These are phyloP conservation scores for Cyclocybe cylindracea DNA, from an alignment of 768 basidiomycete species.

Conservation along the genomic window DNA sequence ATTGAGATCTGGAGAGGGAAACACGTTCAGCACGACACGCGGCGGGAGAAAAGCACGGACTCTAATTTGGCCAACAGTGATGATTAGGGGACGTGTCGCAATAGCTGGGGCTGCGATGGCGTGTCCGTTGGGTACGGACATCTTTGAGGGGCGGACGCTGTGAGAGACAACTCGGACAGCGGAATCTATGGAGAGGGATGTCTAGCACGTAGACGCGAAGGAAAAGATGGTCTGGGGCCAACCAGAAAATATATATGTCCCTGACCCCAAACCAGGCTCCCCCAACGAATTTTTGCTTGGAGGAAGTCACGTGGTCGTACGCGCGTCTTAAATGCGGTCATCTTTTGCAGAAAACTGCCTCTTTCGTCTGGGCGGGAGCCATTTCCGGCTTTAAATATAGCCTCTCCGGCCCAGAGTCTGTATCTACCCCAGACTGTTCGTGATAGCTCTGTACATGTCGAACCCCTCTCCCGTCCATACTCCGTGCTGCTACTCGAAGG, in stretches of 20 bases:
- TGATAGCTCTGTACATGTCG: too few relatives aligned
- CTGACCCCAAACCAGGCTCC: slow-evolving; percentile 43
- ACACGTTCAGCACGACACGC: slow-evolving; percentile 7
- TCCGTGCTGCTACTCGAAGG: too few relatives aligned
- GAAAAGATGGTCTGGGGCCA: slow-evolving; percentile 18
- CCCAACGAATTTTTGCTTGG: slow-evolving; percentile 43
- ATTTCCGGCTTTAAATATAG: too few relatives aligned
- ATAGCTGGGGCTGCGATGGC: slow-evolving; percentile 36
- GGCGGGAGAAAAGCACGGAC: slow-evolving; percentile 33
- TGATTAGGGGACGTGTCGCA: slow-evolving; percentile 48
- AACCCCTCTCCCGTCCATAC: too few relatives aligned
- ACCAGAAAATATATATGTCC: slow-evolving; percentile 36
- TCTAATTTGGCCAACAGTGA: slow-evolving; percentile 51
- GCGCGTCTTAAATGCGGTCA: slow-evolving; percentile 7
- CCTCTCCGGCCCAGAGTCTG: too few relatives aligned
- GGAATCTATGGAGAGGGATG: slow-evolving; percentile 20
- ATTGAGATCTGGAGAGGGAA: slow-evolving; percentile 64
- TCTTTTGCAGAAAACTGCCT: too few relatives aligned
- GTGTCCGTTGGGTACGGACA: slow-evolving; percentile 42
- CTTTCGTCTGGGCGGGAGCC: too few relatives aligned
- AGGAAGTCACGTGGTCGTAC: slow-evolving; percentile 33
- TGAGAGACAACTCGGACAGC: slow-evolving; percentile 19
- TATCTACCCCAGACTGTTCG: too few relatives aligned
- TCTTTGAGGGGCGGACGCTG: slow-evolving; percentile 28
- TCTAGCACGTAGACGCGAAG: slow-evolving; percentile 25